Percentiles rank a stretch among this genome's conserved stretches.
Evolutionary conservation across 1,284 basidiomycete species (phyloP).

Genomic region (Psilocybe mexicana): DNA sequence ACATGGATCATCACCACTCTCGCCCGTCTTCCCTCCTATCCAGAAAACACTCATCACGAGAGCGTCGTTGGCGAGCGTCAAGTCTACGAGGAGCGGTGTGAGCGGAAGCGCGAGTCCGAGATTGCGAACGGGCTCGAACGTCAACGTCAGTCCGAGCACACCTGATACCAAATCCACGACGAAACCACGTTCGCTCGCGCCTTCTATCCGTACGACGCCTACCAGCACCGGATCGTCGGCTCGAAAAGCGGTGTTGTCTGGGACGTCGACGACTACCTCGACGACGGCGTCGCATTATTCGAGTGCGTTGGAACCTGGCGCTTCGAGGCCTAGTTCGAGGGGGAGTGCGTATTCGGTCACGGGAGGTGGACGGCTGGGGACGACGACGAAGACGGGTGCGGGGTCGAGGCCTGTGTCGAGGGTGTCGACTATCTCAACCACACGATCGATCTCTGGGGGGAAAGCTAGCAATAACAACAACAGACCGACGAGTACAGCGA

Average conservation of each 20-base stretch:
- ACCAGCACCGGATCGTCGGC: neutral
- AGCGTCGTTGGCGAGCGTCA: slow-evolving; percentile 25
- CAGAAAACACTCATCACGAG: slow-evolving; percentile 31
- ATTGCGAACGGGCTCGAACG: neutral
- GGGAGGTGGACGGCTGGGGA: slow-evolving; percentile 6
- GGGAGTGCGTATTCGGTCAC: slow-evolving; percentile 19
- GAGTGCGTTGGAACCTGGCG: neutral
- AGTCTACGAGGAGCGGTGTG: slow-evolving; percentile 14
- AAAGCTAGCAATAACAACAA: neutral
- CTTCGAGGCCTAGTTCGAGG: slow-evolving; percentile 22
- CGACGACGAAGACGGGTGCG: neutral
- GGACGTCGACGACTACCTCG: neutral
- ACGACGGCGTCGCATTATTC: slow-evolving; percentile 3
- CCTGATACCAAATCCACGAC: neutral
- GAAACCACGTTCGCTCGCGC: neutral
- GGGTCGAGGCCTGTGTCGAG: slow-evolving; percentile 42
- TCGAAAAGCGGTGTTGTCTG: slow-evolving; percentile 6
- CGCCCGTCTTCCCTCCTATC: neutral
- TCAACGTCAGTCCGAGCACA: neutral
- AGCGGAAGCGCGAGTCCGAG: neutral
- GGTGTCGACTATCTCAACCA: slow-evolving; percentile 34
- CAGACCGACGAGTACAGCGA: slow-evolving; percentile 28
- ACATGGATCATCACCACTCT: no score
- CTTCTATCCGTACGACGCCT: slow-evolving; percentile 4
- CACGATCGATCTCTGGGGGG: slow-evolving; percentile 9